These are phyloP conservation scores for Eutypa lata DNA, from an alignment of 2,329 filamentous ascomycete species.

Conservation along the genomic window DNA sequence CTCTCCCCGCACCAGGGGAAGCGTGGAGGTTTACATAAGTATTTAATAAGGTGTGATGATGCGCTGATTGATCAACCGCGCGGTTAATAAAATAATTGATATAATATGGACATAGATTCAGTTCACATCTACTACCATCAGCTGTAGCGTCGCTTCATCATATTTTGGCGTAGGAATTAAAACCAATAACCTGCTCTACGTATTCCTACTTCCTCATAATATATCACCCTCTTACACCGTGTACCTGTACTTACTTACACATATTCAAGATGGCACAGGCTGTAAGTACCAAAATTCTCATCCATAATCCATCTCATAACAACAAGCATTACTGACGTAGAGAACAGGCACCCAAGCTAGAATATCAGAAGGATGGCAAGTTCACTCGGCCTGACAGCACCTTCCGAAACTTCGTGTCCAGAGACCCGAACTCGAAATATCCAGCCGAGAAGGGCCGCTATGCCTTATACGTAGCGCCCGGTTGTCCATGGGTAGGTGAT, in stretches of 20 bases:
- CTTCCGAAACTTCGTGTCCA: constrained; percentile 56
- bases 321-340: no score
- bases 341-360: constrained; percentile 5
- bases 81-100: no score
- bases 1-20: no score
- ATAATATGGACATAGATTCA: no score
- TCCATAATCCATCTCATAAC: not conserved
- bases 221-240: not conserved
- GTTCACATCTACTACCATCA: no score
- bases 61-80: no score
- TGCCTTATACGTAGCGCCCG: constrained; percentile 57
- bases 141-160: no score
- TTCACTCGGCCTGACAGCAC: constrained; percentile 50
- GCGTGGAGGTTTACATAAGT: no score
- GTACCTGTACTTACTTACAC: not conserved
- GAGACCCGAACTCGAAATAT: constrained; percentile 47
- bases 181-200: no score
- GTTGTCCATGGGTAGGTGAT: constrained; percentile 59
- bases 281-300: not conserved
- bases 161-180: no score
- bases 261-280: not conserved
- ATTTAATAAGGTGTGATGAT: no score
- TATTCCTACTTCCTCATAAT: no score
- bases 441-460: constrained; percentile 59
- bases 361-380: constrained; percentile 41